Percentiles rank a stretch among this genome's conserved stretches.
Conservation (phyloP, 2,329 filamentous ascomycete genomes). For the Arthrobotrys iridis region DNA sequence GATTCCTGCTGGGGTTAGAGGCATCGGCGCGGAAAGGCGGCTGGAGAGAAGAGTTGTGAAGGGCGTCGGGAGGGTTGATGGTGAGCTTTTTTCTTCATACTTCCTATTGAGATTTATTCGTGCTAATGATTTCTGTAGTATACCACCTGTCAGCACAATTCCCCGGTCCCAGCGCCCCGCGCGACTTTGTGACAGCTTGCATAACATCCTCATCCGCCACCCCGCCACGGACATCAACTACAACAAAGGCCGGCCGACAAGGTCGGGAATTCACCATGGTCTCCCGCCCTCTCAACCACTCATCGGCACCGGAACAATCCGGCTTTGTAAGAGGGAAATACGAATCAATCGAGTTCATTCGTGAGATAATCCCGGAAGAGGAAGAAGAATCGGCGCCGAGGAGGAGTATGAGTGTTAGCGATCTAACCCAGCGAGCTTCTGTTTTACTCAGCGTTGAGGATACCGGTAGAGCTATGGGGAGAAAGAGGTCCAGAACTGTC, state of each 20-base stretch:
- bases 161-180: conserved; percentile 83
- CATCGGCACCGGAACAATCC: conserved; percentile 76
- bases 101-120: background rate
- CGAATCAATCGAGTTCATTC: conserved; percentile 89
- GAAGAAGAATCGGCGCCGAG: conserved; percentile 29
- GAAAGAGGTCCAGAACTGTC: conserved; percentile 29
- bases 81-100: conserved; percentile 61
- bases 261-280: conserved; percentile 77
- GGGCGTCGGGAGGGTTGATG: conserved; percentile 72
- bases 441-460: conserved; percentile 14
- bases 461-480: background rate
- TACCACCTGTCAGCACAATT: conserved; percentile 90
- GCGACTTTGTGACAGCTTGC: conserved; percentile 79
- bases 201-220: conserved; percentile 55
- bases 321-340: conserved; percentile 85
- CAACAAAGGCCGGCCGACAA: conserved; percentile 55
- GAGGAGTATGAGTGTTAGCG: conserved; percentile 46
- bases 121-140: conserved; percentile 65
- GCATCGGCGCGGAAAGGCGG: conserved; percentile 81
- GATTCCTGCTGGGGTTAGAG: conserved; percentile 67
- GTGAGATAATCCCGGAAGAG: conserved; percentile 73
- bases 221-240: conserved; percentile 57
- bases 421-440: conserved; percentile 25
- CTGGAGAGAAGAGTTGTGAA: conserved; percentile 73
- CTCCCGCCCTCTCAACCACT: conserved; percentile 81